Base-by-base conservation (phyloP, 2,329 filamentous ascomycete species). In the Diaporthe eres region DNA sequence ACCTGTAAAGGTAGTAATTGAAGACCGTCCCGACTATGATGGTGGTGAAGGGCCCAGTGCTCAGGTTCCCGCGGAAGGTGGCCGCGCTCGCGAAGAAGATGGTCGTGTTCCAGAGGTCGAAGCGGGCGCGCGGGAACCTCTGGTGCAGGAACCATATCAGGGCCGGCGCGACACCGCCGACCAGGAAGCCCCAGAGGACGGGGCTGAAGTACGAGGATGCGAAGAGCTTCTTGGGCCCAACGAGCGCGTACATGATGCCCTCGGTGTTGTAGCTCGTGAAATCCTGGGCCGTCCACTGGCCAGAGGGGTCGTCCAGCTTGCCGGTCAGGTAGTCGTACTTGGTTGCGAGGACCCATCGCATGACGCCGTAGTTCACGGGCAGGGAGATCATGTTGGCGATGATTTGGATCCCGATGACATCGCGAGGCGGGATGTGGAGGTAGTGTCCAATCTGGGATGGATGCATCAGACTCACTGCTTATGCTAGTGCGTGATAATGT, bases 21-120 rank as follows among this genome's bases (percentile, higher is more conserved):
- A 76, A 75, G 19, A 78, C 71, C 5, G 77, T 77, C 12, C 78
- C 77, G 13, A 77, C 22, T 4, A 79, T 72, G 10, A 78, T 74
- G 2, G 74, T 53, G 15, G 76, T 79, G 39, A 79, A 75, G 5
- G 77, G 77, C 0, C 77, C 77, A 2, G 78, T 79, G 68, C 78
- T 79, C 19, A 78, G 57, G 39, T 78, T 78, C 9, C 77, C 78
- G 5, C 71, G 73, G 55, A 78, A 79, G 0, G 68, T 77, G 2
- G 78, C 78, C 58, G 75, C 74, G 37, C 71, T 71, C 34, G 78
- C 77, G 37, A 79, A 79, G 71, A 79, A 79, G 61, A 79, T 78
- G 44, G 78, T 78, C 55, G 77, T 79, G 74, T 79, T 79, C 78
- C 78, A 79, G 25, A 78, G 71, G 51, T 78, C 63, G 60, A 79